Base-by-base conservation (phyloP, 106 monocot genomes). In the Apostasia shenzhenica region DNA sequence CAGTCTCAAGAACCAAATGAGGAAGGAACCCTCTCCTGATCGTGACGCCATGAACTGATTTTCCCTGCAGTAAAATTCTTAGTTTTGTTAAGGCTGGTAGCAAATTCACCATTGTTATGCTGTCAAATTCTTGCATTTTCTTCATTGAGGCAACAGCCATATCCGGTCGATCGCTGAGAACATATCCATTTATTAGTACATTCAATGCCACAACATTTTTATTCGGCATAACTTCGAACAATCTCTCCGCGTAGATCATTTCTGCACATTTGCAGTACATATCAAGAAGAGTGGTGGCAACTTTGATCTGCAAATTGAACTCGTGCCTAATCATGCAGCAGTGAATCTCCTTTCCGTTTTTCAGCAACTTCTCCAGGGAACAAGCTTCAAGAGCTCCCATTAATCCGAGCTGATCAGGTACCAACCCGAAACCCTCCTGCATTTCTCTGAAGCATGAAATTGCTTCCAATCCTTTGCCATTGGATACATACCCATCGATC, bases 251-350 rank as follows among this genome's bases (percentile, higher is more conserved):
- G 54, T 65, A 77, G 13, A 26, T 8, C 76, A 97, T 63, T 7
- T 85, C 62, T 6, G 75, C 62, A 45, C 82, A 86, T 71, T 89
- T 97, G 70, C 82, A 84, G 57, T 97, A 92, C 92, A 97, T 86
- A 67, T 89, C 86, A 26, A 97, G 54, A 67, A 97, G 66, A 0
- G 86, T 78, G 10, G 82, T 77, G 41, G 53, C 39, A 14, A 92
- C 77, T 74, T 73, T 89, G 66, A 75, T 48, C 45, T 89, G 84
- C 8, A 8, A 3, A 39, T 75, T 78, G 3, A 86, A 41, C 39
- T 74, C 82, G 44, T 78, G 63, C 52, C 77, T 78, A 6, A 89
- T 56, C 13, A 67, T 72, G 56, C 81, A 54, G 68, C 89, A 75
- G 45, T 97, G 95, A n/a, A 87, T 82, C 67, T 92, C 84, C 64